Evolutionary conservation across 2,329 filamentous ascomycete genomes (phyloP), one percentile per base, ranked within the genome.

Genomic region (Claviceps arundinis): DNA sequence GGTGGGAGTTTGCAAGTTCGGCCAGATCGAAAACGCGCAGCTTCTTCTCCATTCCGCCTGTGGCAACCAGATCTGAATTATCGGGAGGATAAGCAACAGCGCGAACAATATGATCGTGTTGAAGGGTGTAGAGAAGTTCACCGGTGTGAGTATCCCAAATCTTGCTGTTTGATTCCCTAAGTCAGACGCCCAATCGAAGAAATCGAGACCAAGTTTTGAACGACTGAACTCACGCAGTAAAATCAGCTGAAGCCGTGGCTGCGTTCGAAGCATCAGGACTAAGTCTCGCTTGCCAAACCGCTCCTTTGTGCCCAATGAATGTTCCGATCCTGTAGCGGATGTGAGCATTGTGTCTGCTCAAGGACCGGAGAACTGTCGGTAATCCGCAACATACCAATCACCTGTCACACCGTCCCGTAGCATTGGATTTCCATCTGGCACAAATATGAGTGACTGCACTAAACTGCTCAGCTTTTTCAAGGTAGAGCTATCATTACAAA

Each of bases 131-230:
- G 43, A 95, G 77, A 48, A 87, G 82, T 71, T 96, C 90, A 61
- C 94, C 94, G 1, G 87, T 93, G 63, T 94, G 87, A 0, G 93
- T 95, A 62, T 98, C 89, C 93, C 94, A 98, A 50, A 98, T 85
- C 68, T 94, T 96, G 48, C 89, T 94, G 58, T 57, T 55, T n/a
- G 4, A 13, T 13, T 26, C n/a, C 9, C 4, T 11, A 30, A 30
- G 26, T 52, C 42, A 16, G 9, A 42, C 44, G 19, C 40, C 34
- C 49, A 30, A 43, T 41, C 37, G 3, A 11, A 9, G 4, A 30
- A 17, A 30, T 22, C 26, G 26, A 19, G n/a, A 3, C 9, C 6
- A 13, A 19, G 16, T 7, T 5, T 17, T 8, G 47, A 8, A 30
- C 34, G 37, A 48, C 71, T 30, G 14, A 14, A 45, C 84, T 64